Percentiles rank a stretch among this genome's conserved stretches.
These are phyloP conservation scores for Ogataea minuta DNA, from an alignment of 805 yeast species.

Conservation along the genomic window DNA sequence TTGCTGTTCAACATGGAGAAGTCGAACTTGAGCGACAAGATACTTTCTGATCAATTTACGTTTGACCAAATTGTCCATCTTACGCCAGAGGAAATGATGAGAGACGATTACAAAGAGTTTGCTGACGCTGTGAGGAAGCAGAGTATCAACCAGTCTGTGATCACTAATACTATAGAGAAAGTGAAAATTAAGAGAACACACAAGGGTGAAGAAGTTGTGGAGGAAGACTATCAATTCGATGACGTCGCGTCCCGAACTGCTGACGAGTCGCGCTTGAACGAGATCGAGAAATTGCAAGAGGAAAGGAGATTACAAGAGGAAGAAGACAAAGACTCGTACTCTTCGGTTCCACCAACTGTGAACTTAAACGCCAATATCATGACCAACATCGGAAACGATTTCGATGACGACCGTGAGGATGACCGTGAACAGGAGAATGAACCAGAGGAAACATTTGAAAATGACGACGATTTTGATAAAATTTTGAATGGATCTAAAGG, in stretches of 20 bases:
- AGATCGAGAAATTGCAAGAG: constrained; percentile 27
- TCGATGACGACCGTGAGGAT: constrained; percentile 9
- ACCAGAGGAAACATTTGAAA: constrained; percentile 8
- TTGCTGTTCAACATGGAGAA: constrained; percentile 59
- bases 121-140: constrained; percentile 72
- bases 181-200: constrained; percentile 79
- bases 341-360: constrained; percentile 9
- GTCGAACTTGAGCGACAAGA: constrained; percentile 56
- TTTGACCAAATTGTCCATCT: constrained; percentile 60
- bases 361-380: constrained; percentile 16
- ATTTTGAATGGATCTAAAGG: constrained; percentile 17
- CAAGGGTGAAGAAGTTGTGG: constrained; percentile 84
- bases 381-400: constrained; percentile 10
- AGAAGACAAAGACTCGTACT: constrained; percentile 10
- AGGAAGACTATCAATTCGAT: constrained; percentile 41
- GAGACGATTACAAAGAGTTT: constrained; percentile 67
- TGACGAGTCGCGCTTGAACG: constrained; percentile 26
- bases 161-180: constrained; percentile 42
- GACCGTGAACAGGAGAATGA: constrained; percentile 7
- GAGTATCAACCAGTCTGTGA: constrained; percentile 63
- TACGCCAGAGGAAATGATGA: constrained; percentile 68
- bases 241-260: constrained; percentile 20
- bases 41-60: constrained; percentile 52
- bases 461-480: constrained; percentile 21
- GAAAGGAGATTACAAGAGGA: constrained; percentile 20